A percentile compares a stretch with the other conserved stretches of the same genome.
Conservation (phyloP, 352 stramenopile genomes). For the Globisporangium nodosum region DNA sequence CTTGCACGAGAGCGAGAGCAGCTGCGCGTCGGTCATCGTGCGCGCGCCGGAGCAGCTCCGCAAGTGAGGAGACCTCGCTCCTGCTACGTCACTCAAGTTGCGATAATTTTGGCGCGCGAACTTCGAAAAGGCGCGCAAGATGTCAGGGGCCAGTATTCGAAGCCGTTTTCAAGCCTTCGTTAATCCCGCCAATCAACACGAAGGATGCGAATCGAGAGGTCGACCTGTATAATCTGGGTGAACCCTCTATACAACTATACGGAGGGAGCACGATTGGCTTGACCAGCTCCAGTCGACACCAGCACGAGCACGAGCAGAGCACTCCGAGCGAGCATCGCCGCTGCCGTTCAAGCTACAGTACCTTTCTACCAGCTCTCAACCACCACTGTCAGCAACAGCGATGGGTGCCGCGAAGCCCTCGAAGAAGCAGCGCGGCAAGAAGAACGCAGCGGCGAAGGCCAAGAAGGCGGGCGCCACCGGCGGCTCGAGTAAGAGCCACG, state of each 20-base stretch:
- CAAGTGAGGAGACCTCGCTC: background rate
- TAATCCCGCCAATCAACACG: too few relatives aligned
- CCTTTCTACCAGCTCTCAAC: too few relatives aligned
- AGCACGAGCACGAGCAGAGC: background rate
- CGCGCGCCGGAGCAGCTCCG: background rate
- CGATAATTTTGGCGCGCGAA: background rate
- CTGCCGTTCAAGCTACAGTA: too few relatives aligned
- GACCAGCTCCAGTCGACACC: background rate
- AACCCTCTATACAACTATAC: too few relatives aligned
- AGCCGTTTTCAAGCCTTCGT: too few relatives aligned
- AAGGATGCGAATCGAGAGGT: too few relatives aligned
- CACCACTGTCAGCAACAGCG: background rate
- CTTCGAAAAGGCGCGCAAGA: too few relatives aligned
- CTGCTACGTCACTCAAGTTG: background rate
- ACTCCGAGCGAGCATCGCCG: background rate
- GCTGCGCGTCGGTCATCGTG: background rate
- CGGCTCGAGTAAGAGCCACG: constrained; percentile 31
- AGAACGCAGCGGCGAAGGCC: constrained; percentile 33
- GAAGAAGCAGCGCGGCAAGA: constrained; percentile 78
- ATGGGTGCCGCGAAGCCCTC: constrained; percentile 59
- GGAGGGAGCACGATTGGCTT: too few relatives aligned
- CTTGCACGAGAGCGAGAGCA: background rate
- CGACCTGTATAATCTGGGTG: too few relatives aligned
- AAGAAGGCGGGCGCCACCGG: constrained; percentile 23
- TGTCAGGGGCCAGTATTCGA: too few relatives aligned